Evolutionary conservation across 192 early-diverging fungal genomes (phyloP), one percentile per base, ranked within the genome.

Genomic region (Coemansia sp.): DNA sequence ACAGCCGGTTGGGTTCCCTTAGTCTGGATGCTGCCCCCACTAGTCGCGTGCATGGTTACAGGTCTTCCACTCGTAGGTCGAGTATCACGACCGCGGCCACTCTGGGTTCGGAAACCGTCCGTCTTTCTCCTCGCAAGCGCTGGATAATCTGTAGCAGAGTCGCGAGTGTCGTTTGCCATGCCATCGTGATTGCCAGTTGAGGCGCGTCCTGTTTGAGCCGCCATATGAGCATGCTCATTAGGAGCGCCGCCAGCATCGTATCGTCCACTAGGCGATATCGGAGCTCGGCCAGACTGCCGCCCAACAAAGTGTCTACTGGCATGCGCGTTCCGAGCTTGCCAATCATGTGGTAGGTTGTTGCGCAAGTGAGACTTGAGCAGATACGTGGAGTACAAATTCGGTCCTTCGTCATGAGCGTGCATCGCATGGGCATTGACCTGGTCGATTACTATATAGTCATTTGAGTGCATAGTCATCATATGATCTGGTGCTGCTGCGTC

Each of bases 361-460:
- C 82, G 77, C 61, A 85, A 52, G 31, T 85, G 82, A 22, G 82
- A 85, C 43, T 85, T 85, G 43, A 76, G 75, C 24, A 85, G 68
- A 47, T 85, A 85, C 15, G 74, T 79, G n/a, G 77, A 72, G 59
- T 85, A 85, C 43, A 85, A 52, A 10, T 65, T 78, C 42, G 67
- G 27, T 44, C 57, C 63, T 24, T 60, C 67, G 9, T 84, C 66
- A 9, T 60, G 67, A 41, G 59, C 9, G 27, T 44, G 42, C 16
- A 62, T 62, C 43, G 68, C 68, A 18, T 63, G 20, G 20, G 24
- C 16, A 12, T 42, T 42, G 20, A 3, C 24, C 9, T 41, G 61
- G 7, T 16, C 13, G 20, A 8, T 12, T 18, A 6, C 33, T 67
- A 9, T 34, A 24, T 41, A n/a, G 61, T 63, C 38, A 20, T 20